Evolutionary conservation across 164 flowering plant species (phyloP).

Genomic region (Sextonia rubra): DNA sequence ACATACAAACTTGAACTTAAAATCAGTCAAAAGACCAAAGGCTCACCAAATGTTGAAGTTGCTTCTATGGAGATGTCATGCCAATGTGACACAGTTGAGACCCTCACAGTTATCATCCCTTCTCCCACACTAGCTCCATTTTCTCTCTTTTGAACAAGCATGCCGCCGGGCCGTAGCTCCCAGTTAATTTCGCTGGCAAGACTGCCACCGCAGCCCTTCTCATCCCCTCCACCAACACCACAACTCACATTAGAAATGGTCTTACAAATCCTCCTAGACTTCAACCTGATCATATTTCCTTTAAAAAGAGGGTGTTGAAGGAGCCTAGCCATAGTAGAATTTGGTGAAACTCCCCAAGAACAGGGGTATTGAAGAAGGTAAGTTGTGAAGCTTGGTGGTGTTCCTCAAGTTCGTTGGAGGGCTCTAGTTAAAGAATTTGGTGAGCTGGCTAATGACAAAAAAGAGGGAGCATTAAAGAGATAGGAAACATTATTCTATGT

Average conservation of each 20-base stretch:
- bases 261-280: slow-evolving; percentile 54
- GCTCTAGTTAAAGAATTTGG: not conserved
- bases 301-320: not conserved
- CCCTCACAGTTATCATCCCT: slow-evolving; percentile 45
- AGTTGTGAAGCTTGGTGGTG: not conserved
- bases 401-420: not conserved
- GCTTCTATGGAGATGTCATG: slow-evolving; percentile 70
- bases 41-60: slow-evolving; percentile 82
- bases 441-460: slow-evolving; percentile 12
- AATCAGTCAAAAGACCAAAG: not conserved
- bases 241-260: slow-evolving; percentile 41
- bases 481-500: not conserved
- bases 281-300: slow-evolving; percentile 48
- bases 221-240: slow-evolving; percentile 13
- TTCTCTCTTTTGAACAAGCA: slow-evolving; percentile 89
- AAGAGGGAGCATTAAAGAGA: slow-evolving; percentile 12
- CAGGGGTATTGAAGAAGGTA: not conserved
- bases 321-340: slow-evolving; percentile 23
- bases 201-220: slow-evolving; percentile 7
- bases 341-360: too few relatives aligned
- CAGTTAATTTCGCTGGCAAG: slow-evolving; percentile 49
- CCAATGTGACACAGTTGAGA: slow-evolving; percentile 55
- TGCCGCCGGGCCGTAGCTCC: slow-evolving; percentile 88
- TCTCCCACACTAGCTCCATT: slow-evolving; percentile 29
- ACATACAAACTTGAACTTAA: not conserved